Percentiles rank a stretch among this genome's conserved stretches.
phyloP scores from a whole-genome alignment of 257 asterid genomes.

The Solanum appendiculatum region DNA sequence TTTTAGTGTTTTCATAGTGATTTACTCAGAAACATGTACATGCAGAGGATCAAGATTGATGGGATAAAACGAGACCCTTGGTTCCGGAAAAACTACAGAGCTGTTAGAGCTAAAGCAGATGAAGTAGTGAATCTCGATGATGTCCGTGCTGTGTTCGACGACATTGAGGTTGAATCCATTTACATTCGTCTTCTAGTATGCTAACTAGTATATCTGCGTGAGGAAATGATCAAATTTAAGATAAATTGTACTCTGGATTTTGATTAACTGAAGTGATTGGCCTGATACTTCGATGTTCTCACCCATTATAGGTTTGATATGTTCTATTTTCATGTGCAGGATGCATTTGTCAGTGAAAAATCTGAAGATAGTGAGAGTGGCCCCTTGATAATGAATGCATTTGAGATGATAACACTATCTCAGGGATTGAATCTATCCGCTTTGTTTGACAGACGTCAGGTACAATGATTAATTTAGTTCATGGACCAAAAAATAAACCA shows the following conservation, averaged over 20 bases:
- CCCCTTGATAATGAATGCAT: constrained; percentile 90
- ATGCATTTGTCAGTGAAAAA: constrained; percentile 69
- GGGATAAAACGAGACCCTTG: constrained; percentile 72
- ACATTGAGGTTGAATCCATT: constrained; percentile 53
- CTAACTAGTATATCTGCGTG: neutral
- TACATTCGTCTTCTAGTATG: neutral
- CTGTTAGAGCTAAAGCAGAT: constrained; percentile 60
- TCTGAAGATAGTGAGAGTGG: constrained; percentile 33
- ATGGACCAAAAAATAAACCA: neutral
- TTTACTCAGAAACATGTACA: neutral
- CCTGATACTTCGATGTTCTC: neutral
- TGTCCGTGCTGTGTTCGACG: constrained; percentile 78
- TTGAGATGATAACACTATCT: constrained; percentile 96
- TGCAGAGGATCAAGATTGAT: constrained; percentile 76
- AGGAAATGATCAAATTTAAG: neutral
- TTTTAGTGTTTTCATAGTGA: neutral
- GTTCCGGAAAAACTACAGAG: constrained; percentile 58
- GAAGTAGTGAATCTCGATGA: constrained; percentile 84
- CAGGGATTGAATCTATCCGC: constrained; percentile 94
- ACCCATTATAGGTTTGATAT: neutral
- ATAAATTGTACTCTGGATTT: neutral
- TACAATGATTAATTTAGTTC: constrained; percentile 9
- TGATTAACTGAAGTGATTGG: neutral
- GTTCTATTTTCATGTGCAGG: constrained; percentile 38
- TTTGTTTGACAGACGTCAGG: constrained; percentile 93